Conservation (phyloP, 345 rosid genomes). For the Geranium brycei region DNA sequence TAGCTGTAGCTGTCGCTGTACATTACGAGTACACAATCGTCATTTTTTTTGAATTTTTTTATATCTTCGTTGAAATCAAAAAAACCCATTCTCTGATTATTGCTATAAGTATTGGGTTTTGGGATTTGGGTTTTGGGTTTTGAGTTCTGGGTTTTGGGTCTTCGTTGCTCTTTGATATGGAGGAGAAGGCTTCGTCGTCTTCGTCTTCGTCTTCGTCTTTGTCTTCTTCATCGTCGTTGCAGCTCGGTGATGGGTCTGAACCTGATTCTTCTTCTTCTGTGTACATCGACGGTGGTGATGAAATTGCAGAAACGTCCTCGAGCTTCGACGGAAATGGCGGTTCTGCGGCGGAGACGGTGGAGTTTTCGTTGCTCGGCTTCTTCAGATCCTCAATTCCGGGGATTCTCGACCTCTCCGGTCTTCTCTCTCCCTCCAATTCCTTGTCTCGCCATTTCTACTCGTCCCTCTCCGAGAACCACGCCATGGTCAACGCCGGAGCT, state of each 20-base stretch:
- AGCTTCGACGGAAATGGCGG: background rate
- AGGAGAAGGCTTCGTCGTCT: too few relatives aligned
- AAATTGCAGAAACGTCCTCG: background rate
- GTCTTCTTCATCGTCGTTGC: background rate
- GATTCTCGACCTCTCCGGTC: constrained; percentile 26
- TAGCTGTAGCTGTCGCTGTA: too few relatives aligned
- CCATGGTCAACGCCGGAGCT: constrained; percentile 9
- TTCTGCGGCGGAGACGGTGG: background rate
- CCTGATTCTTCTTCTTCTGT: background rate
- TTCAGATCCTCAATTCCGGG: constrained; percentile 20
- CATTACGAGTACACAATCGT: too few relatives aligned
- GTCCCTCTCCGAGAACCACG: constrained; percentile 6
- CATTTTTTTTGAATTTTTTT: too few relatives aligned
- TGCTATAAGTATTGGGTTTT: too few relatives aligned
- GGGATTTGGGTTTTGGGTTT: too few relatives aligned
- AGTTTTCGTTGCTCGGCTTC: constrained; percentile 17
- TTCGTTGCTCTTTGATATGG: too few relatives aligned
- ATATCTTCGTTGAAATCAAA: too few relatives aligned
- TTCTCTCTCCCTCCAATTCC: constrained; percentile 6
- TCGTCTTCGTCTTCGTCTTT: too few relatives aligned
- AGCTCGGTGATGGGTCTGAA: background rate
- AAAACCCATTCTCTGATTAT: too few relatives aligned
- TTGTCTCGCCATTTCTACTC: background rate
- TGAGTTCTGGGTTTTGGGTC: too few relatives aligned
- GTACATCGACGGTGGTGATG: background rate